Base-by-base conservation (phyloP, 352 stramenopile genomes). In the Globisporangium cystogenes region DNA sequence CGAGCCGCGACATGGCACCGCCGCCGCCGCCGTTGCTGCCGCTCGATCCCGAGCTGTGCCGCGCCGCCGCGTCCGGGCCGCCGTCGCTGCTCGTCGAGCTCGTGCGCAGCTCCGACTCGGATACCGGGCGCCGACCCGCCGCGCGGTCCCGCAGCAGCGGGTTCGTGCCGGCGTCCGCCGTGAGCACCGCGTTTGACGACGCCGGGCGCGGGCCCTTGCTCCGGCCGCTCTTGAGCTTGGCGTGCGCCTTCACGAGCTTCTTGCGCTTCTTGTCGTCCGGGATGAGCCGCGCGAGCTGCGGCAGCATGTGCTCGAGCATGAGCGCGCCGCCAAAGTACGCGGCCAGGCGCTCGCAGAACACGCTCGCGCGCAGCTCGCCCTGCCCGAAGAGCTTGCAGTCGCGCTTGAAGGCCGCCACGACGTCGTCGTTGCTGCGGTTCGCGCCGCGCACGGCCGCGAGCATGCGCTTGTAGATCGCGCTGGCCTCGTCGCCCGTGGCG, bases 271-370 rank as follows among this genome's bases (percentile, higher is more conserved):
- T 70, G 42, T 91, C 80, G 60, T 93, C 80, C 2, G 77, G 79
- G 37, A 93, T 90, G 20, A 93, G 72, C 46, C 80, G 69, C 42
- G 71, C 80, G 7, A 93, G 65, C 51, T 93, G 76, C 41, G 76
- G 76, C 40, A 93, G 68, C 78, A 90, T 88, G 57, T 87, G 74
- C 53, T 87, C 76, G 21, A 91, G 72, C 80, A 91, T 90, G 20
- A 87, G 65, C 4, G 69, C 70, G 23, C 76, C 75, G 33, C 82
- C 82, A 48, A 93, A 87, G 55, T 91, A 91, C 3, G 47, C 67
- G 10, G 49, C 43, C 6, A 93, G 61, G 12, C 75, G 68, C 24
- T 85, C 65, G 48, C 76, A 72, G 53, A 93, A 93, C 4, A 79
- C 65, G 18, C 67, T 61, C 12, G 82, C 78, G 14, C 76, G 80